Evolutionary conservation across 345 rosid genomes (phyloP), one percentile per base, ranked within the genome.

Genomic region (Arabis alpina): DNA sequence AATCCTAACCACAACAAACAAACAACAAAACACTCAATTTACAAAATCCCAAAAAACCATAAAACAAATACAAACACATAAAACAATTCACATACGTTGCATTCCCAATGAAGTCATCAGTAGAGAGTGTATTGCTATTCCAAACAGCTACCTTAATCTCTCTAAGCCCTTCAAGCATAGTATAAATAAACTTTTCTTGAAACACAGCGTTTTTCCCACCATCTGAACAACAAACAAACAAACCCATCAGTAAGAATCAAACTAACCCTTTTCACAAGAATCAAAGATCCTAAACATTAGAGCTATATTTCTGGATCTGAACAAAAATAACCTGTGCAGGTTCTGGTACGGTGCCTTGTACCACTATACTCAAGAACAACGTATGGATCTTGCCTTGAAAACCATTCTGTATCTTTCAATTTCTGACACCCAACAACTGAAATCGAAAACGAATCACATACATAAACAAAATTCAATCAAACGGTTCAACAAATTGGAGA

Each of bases 161-260:
- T 74, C 89, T 85, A 36, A 89, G 83, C 16, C 98, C 97, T 82
- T 91, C 98, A 60, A 94, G 81, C 66, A 94, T 60, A 25, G 79
- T 76, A 68, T 88, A 82, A 54, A 83, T 81, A 75, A 91, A 91
- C 81, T 88, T 94, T 81, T 94, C 98, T 76, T 94, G 96, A 49
- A 94, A 94, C 1, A 81, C 84, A 3, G 98, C 98, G 58, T 84
- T 86, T 36, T 70, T 89, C 14, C 88, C 89, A 59, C 99, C 99
- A 90, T 92, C 98, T 87, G 57, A 47, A 27, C 24, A 42, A 25
- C 19, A 58, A 42, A 25, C 19, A 58, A 42, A n/a, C 53, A 56
- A 60, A 37, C 19, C 15, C 70, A 58, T 55, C 25, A 42, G 40
- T 11, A 23, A 71, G 39, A 12, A 32, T 14, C 42, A 59, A 58